Evolutionary conservation across 1,284 basidiomycete genomes (phyloP).

Genomic region (Agaricales sp.): DNA sequence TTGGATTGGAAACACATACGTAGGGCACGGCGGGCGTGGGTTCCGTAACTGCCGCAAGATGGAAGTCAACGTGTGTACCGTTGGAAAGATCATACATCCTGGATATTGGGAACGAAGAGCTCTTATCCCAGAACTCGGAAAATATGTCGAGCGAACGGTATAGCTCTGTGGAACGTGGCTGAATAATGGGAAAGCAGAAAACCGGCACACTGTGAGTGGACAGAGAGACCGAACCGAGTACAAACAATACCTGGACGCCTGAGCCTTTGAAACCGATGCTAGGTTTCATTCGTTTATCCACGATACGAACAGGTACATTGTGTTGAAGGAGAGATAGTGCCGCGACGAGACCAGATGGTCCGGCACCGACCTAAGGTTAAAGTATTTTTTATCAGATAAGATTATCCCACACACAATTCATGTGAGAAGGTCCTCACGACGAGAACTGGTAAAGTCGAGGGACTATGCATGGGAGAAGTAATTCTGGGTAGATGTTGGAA

Average conservation of each 20-base stretch:
- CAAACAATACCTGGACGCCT: slow-evolving; percentile 20
- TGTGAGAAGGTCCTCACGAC: no score
- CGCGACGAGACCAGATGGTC: slow-evolving; percentile 28
- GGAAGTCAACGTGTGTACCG: neutral
- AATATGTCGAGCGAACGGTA: neutral
- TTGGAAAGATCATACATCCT: neutral
- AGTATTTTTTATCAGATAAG: no score
- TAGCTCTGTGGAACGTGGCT: neutral
- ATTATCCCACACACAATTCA: no score
- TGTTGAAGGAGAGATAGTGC: slow-evolving; percentile 25
- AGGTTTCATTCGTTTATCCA: slow-evolving; percentile 25
- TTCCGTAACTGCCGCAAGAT: neutral
- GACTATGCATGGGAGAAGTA: no score
- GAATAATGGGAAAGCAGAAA: no score
- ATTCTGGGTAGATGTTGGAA: no score
- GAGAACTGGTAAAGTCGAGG: no score
- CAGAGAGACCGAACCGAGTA: no score
- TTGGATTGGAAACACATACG: no score
- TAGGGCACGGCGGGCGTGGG: neutral
- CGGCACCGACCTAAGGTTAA: slow-evolving; percentile 21
- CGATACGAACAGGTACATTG: slow-evolving; percentile 28
- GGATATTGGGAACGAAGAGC: neutral
- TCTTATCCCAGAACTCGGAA: neutral
- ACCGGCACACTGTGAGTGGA: no score
- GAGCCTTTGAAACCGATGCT: slow-evolving; percentile 24